Base-by-base conservation (phyloP, 2,329 filamentous ascomycete species). In the Exophiala spinifera region DNA sequence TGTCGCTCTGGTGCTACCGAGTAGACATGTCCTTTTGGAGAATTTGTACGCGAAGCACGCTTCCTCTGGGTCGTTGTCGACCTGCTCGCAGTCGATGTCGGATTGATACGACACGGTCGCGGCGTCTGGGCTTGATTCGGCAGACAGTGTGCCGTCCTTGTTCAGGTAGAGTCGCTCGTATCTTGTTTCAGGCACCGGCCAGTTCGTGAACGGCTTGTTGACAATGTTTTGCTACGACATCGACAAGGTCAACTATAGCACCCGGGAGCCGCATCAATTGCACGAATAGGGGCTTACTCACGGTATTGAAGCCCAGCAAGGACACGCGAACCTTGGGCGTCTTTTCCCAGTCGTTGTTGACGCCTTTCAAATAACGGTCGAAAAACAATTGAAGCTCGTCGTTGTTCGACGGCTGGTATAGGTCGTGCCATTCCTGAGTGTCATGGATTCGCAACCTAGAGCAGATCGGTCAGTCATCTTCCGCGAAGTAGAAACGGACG, bases 1-100 rank as follows among this genome's bases (percentile, higher is more conserved):
- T 0, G 73, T 62, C 0, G 74, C 75, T 59, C 78, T 79, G 3
- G 77, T 68, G 0, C 75, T 62, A 1, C 76, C 77, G n/a, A 77
- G 70, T 0, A 80, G 60, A 1, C 69, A 64, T 0, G 72, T 68
- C 1, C 63, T 63, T 37, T 73, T 61, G 2, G 62, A 17, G 53
- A 79, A 78, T 0, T 64, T 74, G 49, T 71, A 63, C 1, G 56
- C 68, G 62, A 78, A 77, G n/a, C 67, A 65, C 8, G 37, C 23
- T 25, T 51, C 45, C 20, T 45, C 53, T 6, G 37, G 46, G 15
- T 51, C 50, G 33, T 54, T 66, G 39, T 49, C 49, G n/a, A 25
- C 23, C 40, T 57, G 54, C 4, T 25, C 3, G 17, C 39, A 42
- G n/a, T 23, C 25, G n/a, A 43, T 2, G 33, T 70, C 66, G 0